Evolutionary conservation across 225 moss, liverwort and hornwort genomes (phyloP).

Genomic region (Marchantia polymorpha): DNA sequence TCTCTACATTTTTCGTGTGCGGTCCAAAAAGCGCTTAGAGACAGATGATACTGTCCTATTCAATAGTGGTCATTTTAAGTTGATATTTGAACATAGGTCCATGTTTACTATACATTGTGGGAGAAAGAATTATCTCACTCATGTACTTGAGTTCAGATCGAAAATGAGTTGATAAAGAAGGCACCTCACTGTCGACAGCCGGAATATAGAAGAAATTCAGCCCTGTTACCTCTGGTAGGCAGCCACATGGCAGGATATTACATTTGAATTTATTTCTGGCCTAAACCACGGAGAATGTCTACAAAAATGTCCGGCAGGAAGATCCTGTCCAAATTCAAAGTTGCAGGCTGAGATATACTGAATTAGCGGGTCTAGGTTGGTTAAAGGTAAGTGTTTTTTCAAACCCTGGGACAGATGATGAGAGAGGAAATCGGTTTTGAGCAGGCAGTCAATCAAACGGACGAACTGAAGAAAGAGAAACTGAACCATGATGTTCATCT

Average conservation of each 20-base stretch:
- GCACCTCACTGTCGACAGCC: conserved; percentile 14
- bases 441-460: conserved; percentile 30
- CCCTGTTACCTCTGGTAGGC: conserved; percentile 38
- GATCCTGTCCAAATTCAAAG: neutral
- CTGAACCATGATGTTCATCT: conserved; percentile 7
- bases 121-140: neutral
- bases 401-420: neutral
- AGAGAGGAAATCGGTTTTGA: conserved; percentile 4
- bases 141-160: conserved; percentile 38
- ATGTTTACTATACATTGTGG: neutral
- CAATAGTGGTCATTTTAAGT: neutral
- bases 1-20: too few relatives aligned
- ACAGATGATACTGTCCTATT: neutral
- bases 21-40: too few relatives aligned
- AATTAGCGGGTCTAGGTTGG: neutral
- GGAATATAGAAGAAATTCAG: conserved; percentile 28
- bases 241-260: neutral
- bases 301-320: neutral
- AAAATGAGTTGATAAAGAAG: conserved; percentile 34
- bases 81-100: neutral
- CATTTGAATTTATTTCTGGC: neutral
- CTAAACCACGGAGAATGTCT: neutral
- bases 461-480: conserved; percentile 23
- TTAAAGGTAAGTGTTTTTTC: neutral
- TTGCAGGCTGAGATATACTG: neutral